Base-by-base conservation (phyloP, 345 rosid species). In the Punica granatum region DNA sequence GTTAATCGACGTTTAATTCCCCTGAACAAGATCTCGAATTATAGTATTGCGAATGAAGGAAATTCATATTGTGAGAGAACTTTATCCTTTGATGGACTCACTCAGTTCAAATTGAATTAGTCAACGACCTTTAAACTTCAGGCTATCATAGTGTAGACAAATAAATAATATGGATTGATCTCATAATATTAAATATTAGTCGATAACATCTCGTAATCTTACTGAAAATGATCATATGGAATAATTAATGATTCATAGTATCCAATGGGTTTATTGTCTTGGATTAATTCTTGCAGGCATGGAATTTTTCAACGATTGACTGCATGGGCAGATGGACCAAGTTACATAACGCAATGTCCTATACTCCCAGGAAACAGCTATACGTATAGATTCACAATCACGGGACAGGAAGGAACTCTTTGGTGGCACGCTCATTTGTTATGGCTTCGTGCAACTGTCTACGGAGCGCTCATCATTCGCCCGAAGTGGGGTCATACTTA, bases 341-440 rank as follows among this genome's bases (percentile, higher is more conserved):
- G 51, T 42, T 86, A 84, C 92, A 67, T 88, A 49, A 86, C 97
- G 13, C 98, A 92, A n/a, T 90, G 98, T 58, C 95, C 98, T 12
- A 88, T 90, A 39, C 72, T 13, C 1, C 89, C 98, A 0, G 96
- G 92, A 26, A 49, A 28, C 31, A 82, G 69, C 13, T 92, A 81
- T 70, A 80, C 88, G 4, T 88, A 92, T 79, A 77, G 66, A 67
- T 89, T 88, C 66, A 83, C 48, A 25, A 65, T 90, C 77, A 74
- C 73, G 30, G 43, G 68, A 23, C 98, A 89, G 65, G 94, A 89
- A 67, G 96, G 96, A 14, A 89, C 98, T 16, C 81, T 89, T 0
- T 89, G 96, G 96, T 92, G 98, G 98, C 96, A 92, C 51, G 92
- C 96, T 36, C 98, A 92, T 34, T 41, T 76, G 48, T 82, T 87